Evolutionary conservation across 495 filamentous ascomycete species (phyloP), one percentile per base, ranked within the genome.

Genomic region (Venustampulla echinocandica): DNA sequence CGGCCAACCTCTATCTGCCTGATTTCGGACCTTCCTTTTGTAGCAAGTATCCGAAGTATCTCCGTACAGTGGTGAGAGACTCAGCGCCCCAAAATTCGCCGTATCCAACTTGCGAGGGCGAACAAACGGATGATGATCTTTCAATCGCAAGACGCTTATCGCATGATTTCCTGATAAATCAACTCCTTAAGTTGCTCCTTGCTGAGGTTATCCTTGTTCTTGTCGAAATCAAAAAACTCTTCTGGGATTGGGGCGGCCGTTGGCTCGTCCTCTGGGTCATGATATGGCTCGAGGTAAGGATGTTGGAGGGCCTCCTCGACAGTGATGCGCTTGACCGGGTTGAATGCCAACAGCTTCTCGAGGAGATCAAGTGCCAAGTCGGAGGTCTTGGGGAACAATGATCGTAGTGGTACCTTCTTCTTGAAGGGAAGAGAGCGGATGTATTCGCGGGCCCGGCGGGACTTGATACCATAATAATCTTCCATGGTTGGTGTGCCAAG

Each of bases 401-500:
- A 82, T 59, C 89, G 86, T 81, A 96, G 93, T 0, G 93, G 90
- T 39, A 97, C 90, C 78, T 95, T 96, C 84, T 99, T 99, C 80
- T 97, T 99, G 75, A 99, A 99, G n/a, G 93, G 93, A 28, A 99
- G 81, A 36, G 90, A 95, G 32, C 93, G 89, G 64, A 99, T 99
- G 68, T 99, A 99, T 67, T 99, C 93, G 50, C 93, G 82, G 20
- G 93, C 93, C 53, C 93, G 85, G 47, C 93, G 85, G 32, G 93
- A 99, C 68, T 97, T 97, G 79, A 99, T 99, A 44, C 93, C 93
- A 52, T 99, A 99, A 75, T 99, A 99, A 59, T 99, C 93, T 64
- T 99, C 93, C 93, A 99, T 99, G 2, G 93, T 99, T 3, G 93
- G 93, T 10, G 93, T 99, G 46, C 93, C 93, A 46, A 99, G 84